Percentiles rank a stretch among this genome's conserved stretches.
These are phyloP conservation scores for Babesia bigemina DNA, from an alignment of 169 alveolate species.

Conservation along the genomic window DNA sequence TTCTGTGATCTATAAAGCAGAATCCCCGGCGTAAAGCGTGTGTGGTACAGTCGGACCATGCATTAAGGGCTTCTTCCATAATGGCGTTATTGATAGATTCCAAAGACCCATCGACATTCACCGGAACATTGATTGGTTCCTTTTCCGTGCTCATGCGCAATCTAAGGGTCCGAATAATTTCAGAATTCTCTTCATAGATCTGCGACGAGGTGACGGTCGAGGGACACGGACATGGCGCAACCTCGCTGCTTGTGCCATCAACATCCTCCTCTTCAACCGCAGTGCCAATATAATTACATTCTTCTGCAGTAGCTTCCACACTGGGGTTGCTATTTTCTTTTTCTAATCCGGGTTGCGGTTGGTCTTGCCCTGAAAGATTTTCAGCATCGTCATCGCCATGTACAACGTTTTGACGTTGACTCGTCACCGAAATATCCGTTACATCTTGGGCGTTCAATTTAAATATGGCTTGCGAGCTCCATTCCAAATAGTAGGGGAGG, in stretches of 20 bases:
- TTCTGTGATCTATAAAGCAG: slow-evolving; percentile 18
- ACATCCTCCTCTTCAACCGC: no score
- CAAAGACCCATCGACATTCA: background rate
- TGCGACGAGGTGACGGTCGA: no score
- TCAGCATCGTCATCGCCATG: no score
- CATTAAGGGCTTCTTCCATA: background rate
- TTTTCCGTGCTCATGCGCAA: background rate
- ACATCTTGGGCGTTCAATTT: background rate
- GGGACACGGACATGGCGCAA: no score
- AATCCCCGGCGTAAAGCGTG: slow-evolving; percentile 13
- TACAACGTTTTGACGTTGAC: no score
- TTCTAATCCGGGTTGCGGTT: no score
- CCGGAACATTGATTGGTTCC: background rate
- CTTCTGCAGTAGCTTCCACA: no score
- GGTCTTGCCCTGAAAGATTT: no score
- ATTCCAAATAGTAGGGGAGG: slow-evolving; percentile 28
- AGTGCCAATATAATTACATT: no score
- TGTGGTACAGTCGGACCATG: slow-evolving; percentile 17
- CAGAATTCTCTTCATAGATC: background rate
- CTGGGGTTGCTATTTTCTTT: no score
- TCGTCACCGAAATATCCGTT: no score
- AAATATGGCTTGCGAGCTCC: background rate
- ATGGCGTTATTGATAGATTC: background rate
- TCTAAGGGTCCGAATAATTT: background rate
- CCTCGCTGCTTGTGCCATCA: no score